Percentiles rank a stretch among this genome's conserved stretches.
These are phyloP conservation scores for Jaenimonas drosophilae DNA, from an alignment of 208 protist species.

Conservation along the genomic window DNA sequence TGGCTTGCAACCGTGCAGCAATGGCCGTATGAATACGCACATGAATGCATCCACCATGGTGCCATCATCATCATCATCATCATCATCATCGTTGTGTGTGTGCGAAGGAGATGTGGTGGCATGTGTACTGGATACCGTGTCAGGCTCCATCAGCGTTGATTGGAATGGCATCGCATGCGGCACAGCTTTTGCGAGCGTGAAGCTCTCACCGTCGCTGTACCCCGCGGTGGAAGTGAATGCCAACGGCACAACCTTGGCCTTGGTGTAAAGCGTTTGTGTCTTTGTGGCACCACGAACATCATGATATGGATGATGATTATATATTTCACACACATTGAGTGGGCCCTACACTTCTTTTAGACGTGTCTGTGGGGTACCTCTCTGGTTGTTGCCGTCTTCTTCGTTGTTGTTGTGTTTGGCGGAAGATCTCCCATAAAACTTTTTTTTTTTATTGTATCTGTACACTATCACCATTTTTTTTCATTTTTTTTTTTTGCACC, in stretches of 20 bases:
- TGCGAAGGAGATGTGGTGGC: slow-evolving; percentile 25
- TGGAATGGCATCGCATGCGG: slow-evolving; percentile 39
- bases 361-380: background rate
- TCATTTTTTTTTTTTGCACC: slow-evolving; percentile 3
- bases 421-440: background rate
- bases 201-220: slow-evolving; percentile 23
- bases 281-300: too few species aligned
- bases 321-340: too few species aligned
- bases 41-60: background rate
- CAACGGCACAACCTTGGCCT: slow-evolving; percentile 22
- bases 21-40: too few species aligned
- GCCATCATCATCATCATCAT: background rate
- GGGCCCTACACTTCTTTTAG: too few species aligned
- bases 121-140: slow-evolving; percentile 14
- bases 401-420: slow-evolving; percentile 7
- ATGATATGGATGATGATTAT: too few species aligned
- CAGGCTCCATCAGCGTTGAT: slow-evolving; percentile 17
- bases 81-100: slow-evolving; percentile 1
- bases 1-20: too few species aligned
- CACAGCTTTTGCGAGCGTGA: slow-evolving; percentile 22
- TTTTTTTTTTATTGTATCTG: background rate
- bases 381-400: slow-evolving; percentile 5
- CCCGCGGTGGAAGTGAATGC: slow-evolving; percentile 43
- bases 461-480: background rate
- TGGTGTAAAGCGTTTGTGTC: slow-evolving; percentile 17